These are phyloP conservation scores for Berberis vulgaris DNA, from an alignment of 164 flowering plant species.

Conservation along the genomic window DNA sequence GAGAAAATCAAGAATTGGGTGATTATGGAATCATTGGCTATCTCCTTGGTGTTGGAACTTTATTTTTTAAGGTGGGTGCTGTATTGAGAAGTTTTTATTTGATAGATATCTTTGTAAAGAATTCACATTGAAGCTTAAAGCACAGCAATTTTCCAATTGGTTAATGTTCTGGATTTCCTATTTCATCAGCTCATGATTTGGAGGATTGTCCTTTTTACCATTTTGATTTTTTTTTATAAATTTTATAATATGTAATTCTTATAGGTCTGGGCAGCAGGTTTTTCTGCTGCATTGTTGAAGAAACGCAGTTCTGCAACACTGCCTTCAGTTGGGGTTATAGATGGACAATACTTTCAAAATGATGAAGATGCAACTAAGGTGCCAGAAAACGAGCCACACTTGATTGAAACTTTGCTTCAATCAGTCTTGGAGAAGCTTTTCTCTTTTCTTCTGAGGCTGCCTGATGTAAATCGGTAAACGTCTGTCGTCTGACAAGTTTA, in stretches of 20 bases:
- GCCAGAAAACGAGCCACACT: conserved; percentile 28
- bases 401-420: conserved; percentile 43
- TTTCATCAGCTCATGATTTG: background rate
- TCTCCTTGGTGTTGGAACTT: no score
- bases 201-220: background rate
- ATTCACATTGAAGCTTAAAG: no score
- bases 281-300: conserved; percentile 76
- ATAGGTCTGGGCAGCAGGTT: conserved; percentile 98
- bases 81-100: no score
- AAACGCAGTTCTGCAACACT: conserved; percentile 48
- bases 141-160: background rate
- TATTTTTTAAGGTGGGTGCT: no score
- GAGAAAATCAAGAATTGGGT: no score
- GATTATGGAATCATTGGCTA: no score
- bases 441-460: conserved; percentile 41
- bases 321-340: conserved; percentile 19
- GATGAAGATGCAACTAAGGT: conserved; percentile 15
- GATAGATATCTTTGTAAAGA: no score
- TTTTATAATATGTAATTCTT: background rate
- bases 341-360: conserved; percentile 18
- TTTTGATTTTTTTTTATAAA: conserved; percentile 5
- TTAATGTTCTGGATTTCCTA: background rate
- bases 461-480: conserved; percentile 55
- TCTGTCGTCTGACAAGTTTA: background rate
- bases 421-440: conserved; percentile 54